phyloP scores from a whole-genome alignment of 164 flowering plant genomes.

The grape (Vitis vinifera) region ASM3070453v1 NC_081821.1:9001501-9002000 shows the following conservation, averaged over 20 bases:
- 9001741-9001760: conserved; percentile 64
- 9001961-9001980: too few relatives aligned
- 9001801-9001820: conserved; percentile 61
- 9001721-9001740: conserved; percentile 71
- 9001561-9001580: conserved; percentile 55
- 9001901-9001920: too few relatives aligned
- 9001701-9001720: conserved; percentile 27
- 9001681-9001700: conserved; percentile 18
- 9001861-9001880: not conserved
- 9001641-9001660: conserved; percentile 24
- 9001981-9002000: not conserved
- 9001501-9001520: conserved; percentile 9
- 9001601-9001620: conserved; percentile 15
- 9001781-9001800: conserved; percentile 69
- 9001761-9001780: conserved; percentile 22
- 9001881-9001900: too few relatives aligned
- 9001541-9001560: conserved; percentile 79
- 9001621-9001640: conserved; percentile 17
- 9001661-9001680: conserved; percentile 27
- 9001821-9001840: conserved; percentile 88
- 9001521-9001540: conserved; percentile 26
- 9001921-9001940: not conserved
- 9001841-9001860: too few relatives aligned
- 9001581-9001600: conserved; percentile 48
- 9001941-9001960: not conserved